These are phyloP conservation scores for Wallacemonas collosoma DNA, from an alignment of 208 protist genomes.

Conservation along the genomic window DNA sequence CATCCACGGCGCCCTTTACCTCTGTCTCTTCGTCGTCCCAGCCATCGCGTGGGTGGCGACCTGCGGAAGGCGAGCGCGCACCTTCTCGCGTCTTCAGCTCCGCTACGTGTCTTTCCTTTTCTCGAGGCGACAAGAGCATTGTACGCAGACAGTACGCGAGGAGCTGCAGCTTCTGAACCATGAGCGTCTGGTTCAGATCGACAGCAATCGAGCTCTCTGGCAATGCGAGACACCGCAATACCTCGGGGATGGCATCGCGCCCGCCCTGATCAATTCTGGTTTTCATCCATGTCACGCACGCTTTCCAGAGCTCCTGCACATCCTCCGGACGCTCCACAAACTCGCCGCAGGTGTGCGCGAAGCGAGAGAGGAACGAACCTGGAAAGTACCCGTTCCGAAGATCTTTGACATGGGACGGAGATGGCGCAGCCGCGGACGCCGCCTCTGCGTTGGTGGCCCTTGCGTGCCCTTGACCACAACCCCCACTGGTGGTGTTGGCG, in stretches of 20 bases:
- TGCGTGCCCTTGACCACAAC: neutral
- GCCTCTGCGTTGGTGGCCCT: neutral
- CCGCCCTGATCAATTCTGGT: constrained; percentile 22
- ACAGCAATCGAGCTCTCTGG: constrained; percentile 32
- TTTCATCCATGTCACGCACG: constrained; percentile 42
- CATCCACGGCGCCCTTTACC: too few relatives aligned
- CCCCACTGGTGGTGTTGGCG: neutral
- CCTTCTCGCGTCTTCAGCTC: constrained; percentile 1
- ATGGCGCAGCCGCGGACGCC: neutral
- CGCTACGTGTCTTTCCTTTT: constrained; percentile 11
- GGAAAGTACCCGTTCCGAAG: constrained; percentile 72
- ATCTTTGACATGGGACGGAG: constrained; percentile 23
- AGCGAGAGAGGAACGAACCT: constrained; percentile 70
- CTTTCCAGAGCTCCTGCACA: constrained; percentile 42
- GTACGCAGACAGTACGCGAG: constrained; percentile 55
- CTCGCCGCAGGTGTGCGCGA: constrained; percentile 52
- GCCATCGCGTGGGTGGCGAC: constrained; percentile 20
- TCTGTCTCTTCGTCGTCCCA: constrained; percentile 30
- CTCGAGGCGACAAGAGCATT: constrained; percentile 28
- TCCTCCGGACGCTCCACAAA: constrained; percentile 30
- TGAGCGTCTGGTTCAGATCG: constrained; percentile 44
- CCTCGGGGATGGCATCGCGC: constrained; percentile 26
- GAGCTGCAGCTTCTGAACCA: constrained; percentile 86
- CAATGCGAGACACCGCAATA: constrained; percentile 47
- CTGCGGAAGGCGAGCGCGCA: neutral